Conservation (phyloP, 768 basidiomycete genomes). For the Amanita fuliginea region DNA sequence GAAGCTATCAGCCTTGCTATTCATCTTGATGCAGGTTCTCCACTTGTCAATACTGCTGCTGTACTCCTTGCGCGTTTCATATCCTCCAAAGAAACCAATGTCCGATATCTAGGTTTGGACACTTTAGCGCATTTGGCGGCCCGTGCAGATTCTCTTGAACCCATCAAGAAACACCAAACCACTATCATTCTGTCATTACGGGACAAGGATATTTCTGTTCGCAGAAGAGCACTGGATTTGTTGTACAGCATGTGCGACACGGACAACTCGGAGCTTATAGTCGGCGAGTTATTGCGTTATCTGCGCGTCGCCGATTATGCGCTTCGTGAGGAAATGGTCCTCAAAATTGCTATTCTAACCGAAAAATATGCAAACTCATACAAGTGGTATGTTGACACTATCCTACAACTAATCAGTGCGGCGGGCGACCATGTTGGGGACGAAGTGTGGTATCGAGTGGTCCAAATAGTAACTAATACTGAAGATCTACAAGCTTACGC, state of each 20-base stretch:
- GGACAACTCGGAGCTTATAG: slow-evolving; percentile 93
- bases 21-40: slow-evolving; percentile 86
- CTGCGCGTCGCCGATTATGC: slow-evolving; percentile 95
- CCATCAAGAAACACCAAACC: slow-evolving; percentile 91
- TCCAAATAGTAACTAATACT: slow-evolving; percentile 97
- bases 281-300: slow-evolving; percentile 90
- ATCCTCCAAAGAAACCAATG: slow-evolving; percentile 96
- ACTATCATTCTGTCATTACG: slow-evolving; percentile 92
- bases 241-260: slow-evolving; percentile 99
- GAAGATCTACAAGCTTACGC: slow-evolving; percentile 97
- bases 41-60: slow-evolving; percentile 80
- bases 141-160: slow-evolving; percentile 79
- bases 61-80: slow-evolving; percentile 92
- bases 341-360: slow-evolving; percentile 98
- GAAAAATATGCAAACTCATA: slow-evolving; percentile 97
- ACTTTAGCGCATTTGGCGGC: slow-evolving; percentile 98
- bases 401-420: slow-evolving; percentile 88
- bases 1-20: slow-evolving; percentile 97
- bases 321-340: slow-evolving; percentile 94
- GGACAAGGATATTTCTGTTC: slow-evolving; percentile 95
- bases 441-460: slow-evolving; percentile 99
- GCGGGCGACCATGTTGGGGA: slow-evolving; percentile 99
- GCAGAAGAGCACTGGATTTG: slow-evolving; percentile 87
- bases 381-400: slow-evolving; percentile 99
- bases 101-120: slow-evolving; percentile 93